Percentiles rank a stretch among this genome's conserved stretches.
These are phyloP conservation scores for Pyrenochaeta sp. DNA, from an alignment of 2,329 filamentous ascomycete species.

Conservation along the genomic window DNA sequence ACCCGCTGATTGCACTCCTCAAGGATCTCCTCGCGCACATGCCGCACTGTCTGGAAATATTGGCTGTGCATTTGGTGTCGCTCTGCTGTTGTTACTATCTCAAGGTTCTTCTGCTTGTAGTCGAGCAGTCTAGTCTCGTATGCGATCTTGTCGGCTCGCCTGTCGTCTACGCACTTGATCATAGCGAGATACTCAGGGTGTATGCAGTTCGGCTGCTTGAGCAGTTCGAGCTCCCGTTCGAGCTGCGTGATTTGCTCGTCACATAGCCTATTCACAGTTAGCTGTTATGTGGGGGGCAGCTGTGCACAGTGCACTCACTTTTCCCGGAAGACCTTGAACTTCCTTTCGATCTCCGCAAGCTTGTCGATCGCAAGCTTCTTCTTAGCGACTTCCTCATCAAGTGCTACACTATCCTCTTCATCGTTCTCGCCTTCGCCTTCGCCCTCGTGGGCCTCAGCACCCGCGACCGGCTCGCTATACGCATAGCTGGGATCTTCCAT, in stretches of 20 bases:
- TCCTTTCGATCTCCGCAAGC: conserved; percentile 81
- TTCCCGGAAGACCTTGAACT: conserved; percentile 86
- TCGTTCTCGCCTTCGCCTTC: conserved; percentile 58
- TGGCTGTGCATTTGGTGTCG: conserved; percentile 88
- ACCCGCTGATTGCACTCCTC: conserved; percentile 86
- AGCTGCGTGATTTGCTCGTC: conserved; percentile 86
- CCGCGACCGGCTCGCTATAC: conserved; percentile 56
- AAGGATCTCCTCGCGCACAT: conserved; percentile 80
- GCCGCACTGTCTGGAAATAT: conserved; percentile 86
- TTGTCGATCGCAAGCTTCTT: conserved; percentile 83
- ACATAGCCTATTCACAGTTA: conserved; percentile 71
- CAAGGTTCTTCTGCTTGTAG: conserved; percentile 75
- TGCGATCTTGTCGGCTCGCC: conserved; percentile 80
- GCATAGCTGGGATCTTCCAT: conserved; percentile 49
- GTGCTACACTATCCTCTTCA: conserved; percentile 48
- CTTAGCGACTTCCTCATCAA: conserved; percentile 67
- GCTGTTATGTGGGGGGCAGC: conserved; percentile 9
- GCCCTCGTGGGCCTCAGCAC: conserved; percentile 71
- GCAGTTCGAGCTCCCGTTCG: conserved; percentile 71
- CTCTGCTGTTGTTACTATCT: conserved; percentile 77
- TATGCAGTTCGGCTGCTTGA: conserved; percentile 67
- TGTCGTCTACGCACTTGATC: conserved; percentile 84
- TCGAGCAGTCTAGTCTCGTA: conserved; percentile 77
- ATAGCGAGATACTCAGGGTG: conserved; percentile 93
- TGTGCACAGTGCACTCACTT: conserved; percentile 61